phyloP scores from a whole-genome alignment of 805 yeast genomes.

The Candida tibetensis region DNA sequence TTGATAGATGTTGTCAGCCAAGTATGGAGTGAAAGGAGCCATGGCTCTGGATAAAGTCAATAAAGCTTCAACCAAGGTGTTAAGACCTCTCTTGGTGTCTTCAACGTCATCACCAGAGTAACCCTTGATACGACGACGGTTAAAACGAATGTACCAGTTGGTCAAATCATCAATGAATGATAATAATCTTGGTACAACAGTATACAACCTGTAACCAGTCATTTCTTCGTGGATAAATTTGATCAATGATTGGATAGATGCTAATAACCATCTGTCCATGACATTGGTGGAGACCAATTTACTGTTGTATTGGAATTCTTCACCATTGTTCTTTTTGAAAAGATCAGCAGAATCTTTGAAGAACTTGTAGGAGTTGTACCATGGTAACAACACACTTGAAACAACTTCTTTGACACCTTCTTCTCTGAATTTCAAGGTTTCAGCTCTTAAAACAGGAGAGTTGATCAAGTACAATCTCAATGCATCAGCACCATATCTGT shows the following conservation, averaged over 20 bases:
- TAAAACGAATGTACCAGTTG: conserved; percentile 98
- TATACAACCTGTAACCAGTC: conserved; percentile 84
- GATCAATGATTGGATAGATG: conserved; percentile 91
- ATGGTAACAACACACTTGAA: conserved; percentile 91
- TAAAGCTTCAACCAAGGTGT: conserved; percentile 86
- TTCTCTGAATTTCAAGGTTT: conserved; percentile 93
- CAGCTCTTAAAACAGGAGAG: conserved; percentile 96
- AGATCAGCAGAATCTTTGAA: conserved; percentile 91
- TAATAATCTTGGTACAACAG: conserved; percentile 92
- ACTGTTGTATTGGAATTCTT: conserved; percentile 73
- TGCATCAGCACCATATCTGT: conserved; percentile 97
- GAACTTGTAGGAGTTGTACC: conserved; percentile 98
- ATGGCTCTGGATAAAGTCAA: conserved; percentile 88
- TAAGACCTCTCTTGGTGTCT: conserved; percentile 83
- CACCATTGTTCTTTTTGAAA: conserved; percentile 68
- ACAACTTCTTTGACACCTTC: conserved; percentile 99
- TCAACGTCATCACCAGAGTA: conserved; percentile 67
- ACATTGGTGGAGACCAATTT: conserved; percentile 69
- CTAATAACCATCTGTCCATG: conserved; percentile 97
- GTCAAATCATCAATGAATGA: conserved; percentile 90
- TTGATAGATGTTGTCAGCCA: conserved; percentile 86
- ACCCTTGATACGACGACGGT: conserved; percentile 97
- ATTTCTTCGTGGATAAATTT: conserved; percentile 85
- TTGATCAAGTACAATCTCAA: conserved; percentile 92
- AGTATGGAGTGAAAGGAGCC: conserved; percentile 99